Evolutionary conservation across 768 basidiomycete species (phyloP).

Genomic region (Hortiboletus flavorubellus): DNA sequence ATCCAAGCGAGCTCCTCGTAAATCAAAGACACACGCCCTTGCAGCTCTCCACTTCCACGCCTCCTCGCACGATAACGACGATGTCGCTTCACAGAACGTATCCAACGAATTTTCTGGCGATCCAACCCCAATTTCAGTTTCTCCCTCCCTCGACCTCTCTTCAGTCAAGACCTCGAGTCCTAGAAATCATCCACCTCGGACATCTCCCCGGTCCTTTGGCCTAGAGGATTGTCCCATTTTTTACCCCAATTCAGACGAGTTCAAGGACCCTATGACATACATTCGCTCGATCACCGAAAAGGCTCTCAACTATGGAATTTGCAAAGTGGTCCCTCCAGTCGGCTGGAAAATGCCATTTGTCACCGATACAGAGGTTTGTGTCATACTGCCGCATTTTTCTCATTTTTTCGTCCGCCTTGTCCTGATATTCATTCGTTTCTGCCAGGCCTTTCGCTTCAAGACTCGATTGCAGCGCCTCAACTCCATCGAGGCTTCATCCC

Average conservation of each 20-base stretch:
- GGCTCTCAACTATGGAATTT: slow-evolving; percentile 81
- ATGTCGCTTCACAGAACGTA: slow-evolving; percentile 38
- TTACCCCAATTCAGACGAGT: slow-evolving; percentile 87
- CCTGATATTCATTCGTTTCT: slow-evolving; percentile 25
- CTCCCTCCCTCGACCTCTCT: slow-evolving; percentile 61
- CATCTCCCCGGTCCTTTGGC: slow-evolving; percentile 69
- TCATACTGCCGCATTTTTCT: slow-evolving; percentile 23
- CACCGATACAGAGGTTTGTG: slow-evolving; percentile 85
- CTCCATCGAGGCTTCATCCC: slow-evolving; percentile 94
- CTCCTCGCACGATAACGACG: slow-evolving; percentile 52
- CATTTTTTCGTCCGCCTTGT: slow-evolving; percentile 16
- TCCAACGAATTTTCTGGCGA: slow-evolving; percentile 47
- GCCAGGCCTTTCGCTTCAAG: slow-evolving; percentile 85
- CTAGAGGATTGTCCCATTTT: slow-evolving; percentile 88
- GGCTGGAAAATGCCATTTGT: slow-evolving; percentile 97
- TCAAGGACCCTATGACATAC: slow-evolving; percentile 91
- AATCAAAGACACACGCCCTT: slow-evolving; percentile 87
- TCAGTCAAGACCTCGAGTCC: slow-evolving; percentile 67
- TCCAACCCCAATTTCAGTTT: slow-evolving; percentile 58
- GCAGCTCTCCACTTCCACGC: slow-evolving; percentile 72
- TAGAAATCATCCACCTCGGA: slow-evolving; percentile 37
- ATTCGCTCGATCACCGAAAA: slow-evolving; percentile 74
- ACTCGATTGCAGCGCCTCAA: slow-evolving; percentile 93
- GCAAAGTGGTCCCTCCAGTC: slow-evolving; percentile 91
- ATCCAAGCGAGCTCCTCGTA: slow-evolving; percentile 73